Evolutionary conservation across 202 grass and related monocot species (phyloP).

Genomic region (Zoysia matrella): DNA sequence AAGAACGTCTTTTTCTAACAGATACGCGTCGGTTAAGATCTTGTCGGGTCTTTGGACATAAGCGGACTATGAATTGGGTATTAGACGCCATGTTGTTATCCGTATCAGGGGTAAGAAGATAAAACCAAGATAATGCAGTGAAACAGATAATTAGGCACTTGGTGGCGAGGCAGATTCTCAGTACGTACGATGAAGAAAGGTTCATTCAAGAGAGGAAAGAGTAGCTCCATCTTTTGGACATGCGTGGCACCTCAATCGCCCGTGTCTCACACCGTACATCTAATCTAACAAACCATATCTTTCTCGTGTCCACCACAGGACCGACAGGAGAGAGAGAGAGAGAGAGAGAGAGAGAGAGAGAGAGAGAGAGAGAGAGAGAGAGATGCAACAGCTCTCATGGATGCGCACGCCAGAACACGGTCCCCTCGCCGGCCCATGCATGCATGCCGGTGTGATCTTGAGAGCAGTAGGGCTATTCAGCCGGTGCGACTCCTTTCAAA

Average conservation of each 20-base stretch:
- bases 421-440: background rate
- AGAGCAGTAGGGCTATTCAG: background rate
- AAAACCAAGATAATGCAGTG: too few species aligned
- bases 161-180: background rate
- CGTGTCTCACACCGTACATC: conserved; percentile 43
- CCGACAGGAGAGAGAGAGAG: too few species aligned
- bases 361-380: background rate
- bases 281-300: conserved; percentile 60
- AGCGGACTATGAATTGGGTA: too few species aligned
- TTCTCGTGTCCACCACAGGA: conserved; percentile 17
- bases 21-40: too few species aligned
- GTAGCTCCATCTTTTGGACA: conserved; percentile 38
- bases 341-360: background rate
- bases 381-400: background rate
- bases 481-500: too few species aligned
- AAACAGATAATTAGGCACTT: too few species aligned
- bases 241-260: conserved; percentile 27
- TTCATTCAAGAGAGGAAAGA: conserved; percentile 5
- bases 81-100: too few species aligned
- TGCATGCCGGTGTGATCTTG: background rate
- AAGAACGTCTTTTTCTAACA: too few species aligned
- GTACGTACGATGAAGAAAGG: background rate
- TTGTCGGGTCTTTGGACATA: too few species aligned
- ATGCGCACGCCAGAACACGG: background rate
- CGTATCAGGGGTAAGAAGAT: too few species aligned